These are phyloP conservation scores for Lachancea quebecensis DNA, from an alignment of 805 yeast species.

Conservation along the genomic window DNA sequence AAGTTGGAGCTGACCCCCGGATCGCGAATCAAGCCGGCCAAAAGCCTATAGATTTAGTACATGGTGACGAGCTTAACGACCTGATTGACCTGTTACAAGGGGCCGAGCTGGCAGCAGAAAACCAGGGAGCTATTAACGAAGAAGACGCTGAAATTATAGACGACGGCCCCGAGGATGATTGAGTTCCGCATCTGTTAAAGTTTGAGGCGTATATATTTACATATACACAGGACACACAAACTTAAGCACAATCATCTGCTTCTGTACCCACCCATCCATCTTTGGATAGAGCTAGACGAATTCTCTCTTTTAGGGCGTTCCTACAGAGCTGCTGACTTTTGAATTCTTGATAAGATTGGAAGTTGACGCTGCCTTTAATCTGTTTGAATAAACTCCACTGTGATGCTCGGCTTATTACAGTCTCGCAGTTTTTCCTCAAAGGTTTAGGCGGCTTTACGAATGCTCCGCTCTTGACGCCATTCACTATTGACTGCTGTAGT, in stretches of 20 bases:
- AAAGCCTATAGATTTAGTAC: slow-evolving; percentile 68
- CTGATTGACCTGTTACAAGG: slow-evolving; percentile 62
- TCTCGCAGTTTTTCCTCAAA: slow-evolving; percentile 37
- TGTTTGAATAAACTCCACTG: slow-evolving; percentile 21
- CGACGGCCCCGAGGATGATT: slow-evolving; percentile 29
- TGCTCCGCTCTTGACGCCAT: slow-evolving; percentile 58
- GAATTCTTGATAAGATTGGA: slow-evolving; percentile 27
- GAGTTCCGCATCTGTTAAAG: not conserved
- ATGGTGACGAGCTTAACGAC: slow-evolving; percentile 45
- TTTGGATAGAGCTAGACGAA: slow-evolving; percentile 25
- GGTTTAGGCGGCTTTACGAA: slow-evolving; percentile 37
- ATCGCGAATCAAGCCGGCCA: slow-evolving; percentile 53
- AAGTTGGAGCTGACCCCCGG: slow-evolving; percentile 84
- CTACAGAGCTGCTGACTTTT: slow-evolving; percentile 29
- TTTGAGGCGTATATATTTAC: not conserved
- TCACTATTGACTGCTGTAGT: slow-evolving; percentile 36
- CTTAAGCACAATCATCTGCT: slow-evolving; percentile 36
- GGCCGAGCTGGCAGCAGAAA: slow-evolving; percentile 68
- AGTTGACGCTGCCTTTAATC: slow-evolving; percentile 2
- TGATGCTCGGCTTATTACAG: slow-evolving; percentile 20
- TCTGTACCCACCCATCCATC: slow-evolving; percentile 43
- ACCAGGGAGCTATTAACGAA: slow-evolving; percentile 30
- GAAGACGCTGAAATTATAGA: slow-evolving; percentile 34
- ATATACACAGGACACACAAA: not conserved
- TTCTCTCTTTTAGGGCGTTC: slow-evolving; percentile 24